Conservation (phyloP, 2,329 filamentous ascomycete genomes). For the Rutstroemia sydowiana region DNA sequence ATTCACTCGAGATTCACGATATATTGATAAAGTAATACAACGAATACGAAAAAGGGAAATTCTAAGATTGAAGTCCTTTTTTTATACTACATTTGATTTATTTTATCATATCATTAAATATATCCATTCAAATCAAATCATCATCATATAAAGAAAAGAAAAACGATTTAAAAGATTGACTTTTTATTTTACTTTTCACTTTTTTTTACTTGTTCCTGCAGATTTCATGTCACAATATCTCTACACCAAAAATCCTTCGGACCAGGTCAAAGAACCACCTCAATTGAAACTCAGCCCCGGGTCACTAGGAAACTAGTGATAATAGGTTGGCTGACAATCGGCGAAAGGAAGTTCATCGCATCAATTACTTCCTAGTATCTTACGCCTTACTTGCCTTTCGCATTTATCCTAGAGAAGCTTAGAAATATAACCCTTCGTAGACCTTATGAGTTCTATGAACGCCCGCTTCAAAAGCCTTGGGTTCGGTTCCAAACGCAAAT, state of each 20-base stretch:
- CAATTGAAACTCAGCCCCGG: conserved; percentile 8
- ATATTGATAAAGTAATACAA: no score
- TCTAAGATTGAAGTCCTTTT: no score
- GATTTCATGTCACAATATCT: conserved; percentile 10
- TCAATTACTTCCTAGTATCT: conserved; percentile 14
- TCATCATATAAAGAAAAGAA: no score
- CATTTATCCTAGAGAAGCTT: conserved; percentile 28
- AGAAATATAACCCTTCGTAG: conserved; percentile 10
- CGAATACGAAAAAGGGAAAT: no score
- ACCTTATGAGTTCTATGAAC: conserved; percentile 71
- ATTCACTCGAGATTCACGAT: no score
- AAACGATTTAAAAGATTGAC: no score
- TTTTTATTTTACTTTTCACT: no score
- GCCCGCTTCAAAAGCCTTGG: conserved; percentile 72
- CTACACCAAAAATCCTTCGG: conserved; percentile 4
- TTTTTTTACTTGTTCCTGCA: conserved; percentile 7
- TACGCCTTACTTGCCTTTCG: conserved; percentile 11
- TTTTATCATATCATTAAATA: no score
- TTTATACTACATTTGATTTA: no score
- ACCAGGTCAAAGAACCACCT: conserved; percentile 9
- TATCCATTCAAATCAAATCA: no score
- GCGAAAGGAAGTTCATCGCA: conserved; percentile 5
- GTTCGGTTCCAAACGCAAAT: conserved; percentile 70
- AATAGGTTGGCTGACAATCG: conserved; percentile 10
- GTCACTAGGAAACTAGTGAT: conserved; percentile 9